A percentile compares a stretch with the other conserved stretches of the same genome.
Evolutionary conservation across 108 stramenopile genomes (phyloP).

Genomic region (Poteriospumella lacustris): DNA sequence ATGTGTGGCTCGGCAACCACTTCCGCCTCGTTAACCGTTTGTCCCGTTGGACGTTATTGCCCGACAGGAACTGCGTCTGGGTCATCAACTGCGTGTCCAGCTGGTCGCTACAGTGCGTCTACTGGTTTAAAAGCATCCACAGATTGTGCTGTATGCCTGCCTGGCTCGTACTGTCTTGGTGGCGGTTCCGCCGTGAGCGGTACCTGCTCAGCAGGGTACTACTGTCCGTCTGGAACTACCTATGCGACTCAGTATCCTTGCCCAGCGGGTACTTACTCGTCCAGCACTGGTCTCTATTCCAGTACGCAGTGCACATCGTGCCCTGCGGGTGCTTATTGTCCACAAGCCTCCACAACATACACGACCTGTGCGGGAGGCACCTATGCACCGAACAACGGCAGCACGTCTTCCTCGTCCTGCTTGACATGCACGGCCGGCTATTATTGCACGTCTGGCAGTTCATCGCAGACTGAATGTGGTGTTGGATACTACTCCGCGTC

Average conservation of each 20-base stretch:
- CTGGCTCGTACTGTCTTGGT: constrained; percentile 3
- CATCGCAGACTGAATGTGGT: constrained; percentile 22
- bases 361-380: not conserved
- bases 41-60: not conserved
- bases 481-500: constrained; percentile 39
- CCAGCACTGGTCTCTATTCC: constrained; percentile 21
- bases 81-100: not conserved
- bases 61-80: not conserved
- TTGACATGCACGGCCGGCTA: constrained; percentile 21
- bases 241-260: constrained; percentile 39
- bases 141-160: constrained; percentile 2
- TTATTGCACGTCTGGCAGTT: constrained; percentile 18
- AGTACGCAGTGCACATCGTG: constrained; percentile 39
- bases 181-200: not conserved
- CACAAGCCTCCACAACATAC: constrained; percentile 26
- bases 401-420: constrained; percentile 21
- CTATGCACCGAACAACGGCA: constrained; percentile 3
- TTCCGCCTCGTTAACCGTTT: not conserved
- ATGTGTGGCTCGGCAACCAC: not conserved
- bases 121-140: not conserved
- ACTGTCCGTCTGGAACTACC: constrained; percentile 31
- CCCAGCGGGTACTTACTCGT: constrained; percentile 49
- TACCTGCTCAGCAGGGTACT: not conserved
- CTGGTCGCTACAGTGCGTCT: not conserved
- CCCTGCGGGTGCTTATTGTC: constrained; percentile 42